These are phyloP conservation scores for Tetradesmus lagerheimii DNA, from an alignment of 139 green algal species.

Conservation along the genomic window DNA sequence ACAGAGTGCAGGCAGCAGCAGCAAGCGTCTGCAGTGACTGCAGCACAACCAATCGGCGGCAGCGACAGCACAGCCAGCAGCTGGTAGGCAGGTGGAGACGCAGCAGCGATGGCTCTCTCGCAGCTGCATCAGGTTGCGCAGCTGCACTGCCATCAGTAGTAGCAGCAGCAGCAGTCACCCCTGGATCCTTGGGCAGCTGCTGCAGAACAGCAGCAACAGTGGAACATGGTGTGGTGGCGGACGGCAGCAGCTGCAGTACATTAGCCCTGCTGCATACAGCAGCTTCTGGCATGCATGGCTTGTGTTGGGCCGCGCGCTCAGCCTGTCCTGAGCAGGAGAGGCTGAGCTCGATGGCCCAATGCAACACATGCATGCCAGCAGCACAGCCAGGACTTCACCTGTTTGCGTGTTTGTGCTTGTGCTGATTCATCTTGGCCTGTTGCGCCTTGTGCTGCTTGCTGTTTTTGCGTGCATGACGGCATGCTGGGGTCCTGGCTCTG, in stretches of 20 bases:
- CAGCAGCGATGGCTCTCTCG: not conserved
- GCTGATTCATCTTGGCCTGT: too few species aligned
- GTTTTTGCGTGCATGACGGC: too few species aligned
- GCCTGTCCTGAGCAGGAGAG: too few species aligned
- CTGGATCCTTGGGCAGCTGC: not conserved
- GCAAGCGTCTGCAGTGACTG: not conserved
- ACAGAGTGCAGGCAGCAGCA: not conserved
- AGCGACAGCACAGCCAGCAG: not conserved
- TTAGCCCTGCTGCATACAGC: not conserved
- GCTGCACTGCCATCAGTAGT: not conserved
- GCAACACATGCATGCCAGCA: not conserved
- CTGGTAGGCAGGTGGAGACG: too few species aligned
- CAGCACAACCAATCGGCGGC: not conserved
- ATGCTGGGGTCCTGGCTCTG: too few species aligned
- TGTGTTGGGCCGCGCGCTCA: too few species aligned
- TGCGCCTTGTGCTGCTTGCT: not conserved
- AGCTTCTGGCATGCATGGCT: not conserved
- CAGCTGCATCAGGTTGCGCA: not conserved
- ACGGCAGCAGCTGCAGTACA: not conserved
- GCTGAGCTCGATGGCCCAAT: too few species aligned
- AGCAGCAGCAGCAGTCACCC: not conserved
- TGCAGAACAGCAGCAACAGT: not conserved
- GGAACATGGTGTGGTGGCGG: not conserved
- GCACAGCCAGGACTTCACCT: not conserved
- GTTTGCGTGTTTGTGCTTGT: not conserved